Evolutionary conservation across 306 rosid genomes (phyloP).

Genomic region (Heteromeles arbutifolia): DNA sequence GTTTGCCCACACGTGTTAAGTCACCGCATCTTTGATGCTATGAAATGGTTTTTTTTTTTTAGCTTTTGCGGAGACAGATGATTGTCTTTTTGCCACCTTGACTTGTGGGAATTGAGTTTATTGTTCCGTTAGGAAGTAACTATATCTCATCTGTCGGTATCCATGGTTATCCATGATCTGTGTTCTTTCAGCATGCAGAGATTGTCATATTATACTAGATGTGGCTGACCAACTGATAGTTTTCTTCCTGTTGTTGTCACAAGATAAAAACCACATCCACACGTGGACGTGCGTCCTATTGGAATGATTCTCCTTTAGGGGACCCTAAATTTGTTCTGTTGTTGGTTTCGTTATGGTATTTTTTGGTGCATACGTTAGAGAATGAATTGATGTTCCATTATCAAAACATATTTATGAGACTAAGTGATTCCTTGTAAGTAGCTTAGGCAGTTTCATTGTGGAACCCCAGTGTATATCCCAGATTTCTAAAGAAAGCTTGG

Average conservation of each 20-base stretch:
- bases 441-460: background rate
- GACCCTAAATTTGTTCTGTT: background rate
- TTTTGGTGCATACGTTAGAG: background rate
- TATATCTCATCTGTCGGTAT: background rate
- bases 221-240: background rate
- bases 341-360: background rate
- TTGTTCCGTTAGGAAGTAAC: background rate
- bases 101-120: background rate
- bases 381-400: background rate
- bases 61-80: background rate
- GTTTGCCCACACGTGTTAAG: background rate
- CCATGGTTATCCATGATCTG: background rate
- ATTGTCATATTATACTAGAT: background rate
- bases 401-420: background rate
- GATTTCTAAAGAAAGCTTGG: background rate
- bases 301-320: background rate
- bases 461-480: background rate
- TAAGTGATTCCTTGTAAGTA: background rate
- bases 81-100: background rate
- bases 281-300: background rate
- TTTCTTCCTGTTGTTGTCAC: background rate
- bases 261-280: background rate
- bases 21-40: background rate
- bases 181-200: background rate
- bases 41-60: slow-evolving; percentile 2